Base-by-base conservation (phyloP, 1,284 basidiomycete genomes). In the Inonotus obliquus region DNA sequence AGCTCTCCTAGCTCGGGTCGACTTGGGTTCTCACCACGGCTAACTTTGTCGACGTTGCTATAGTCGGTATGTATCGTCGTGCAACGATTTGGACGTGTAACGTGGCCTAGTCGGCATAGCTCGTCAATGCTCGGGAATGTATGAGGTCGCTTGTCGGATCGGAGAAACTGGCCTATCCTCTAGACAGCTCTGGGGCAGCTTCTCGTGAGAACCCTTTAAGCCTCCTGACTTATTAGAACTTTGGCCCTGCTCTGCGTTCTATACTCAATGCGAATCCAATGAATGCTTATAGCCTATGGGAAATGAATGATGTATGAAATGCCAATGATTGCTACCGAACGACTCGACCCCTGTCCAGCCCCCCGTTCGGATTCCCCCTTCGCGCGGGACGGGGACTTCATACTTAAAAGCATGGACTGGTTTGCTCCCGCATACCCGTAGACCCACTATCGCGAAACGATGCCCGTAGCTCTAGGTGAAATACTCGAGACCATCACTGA, bases 401-500 rank as follows among this genome's bases (percentile, higher is more conserved):
- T 44, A 9, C 41, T 17, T 44, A 44, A n/a, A 44, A 44, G 9
- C 19, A 14, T 17, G 17, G 17, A 27, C 51, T 37, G 17, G 23
- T 35, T 52, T 32, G 17, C 9, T 52, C 51, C 14, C 25, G 14
- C 11, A 14, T 35, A 7, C 27, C 51, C 14, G 11, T 27, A n/a
- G 4, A 27, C 11, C 4, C 17, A 17, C 17, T 35, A 29, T 32
- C 25, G 27, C 17, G 25, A 52, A 5, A 29, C 14, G 10, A 56
- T 55, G 60, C 21, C 54, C 11, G 29, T 32, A 27, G 19, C 19
- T 17, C 17, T 44, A 44, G 41, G 41, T 7, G 54, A 61, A 3
- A 47, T 61, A 14, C 19, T 53, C 27, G 60, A 61, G n/a, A 32
- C 53, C n/a, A 5, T 61, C 32, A 38, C 32, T 7, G 60, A 61